Evolutionary conservation across 805 yeast genomes (phyloP).

Genomic region (Osmozyma mogii): DNA sequence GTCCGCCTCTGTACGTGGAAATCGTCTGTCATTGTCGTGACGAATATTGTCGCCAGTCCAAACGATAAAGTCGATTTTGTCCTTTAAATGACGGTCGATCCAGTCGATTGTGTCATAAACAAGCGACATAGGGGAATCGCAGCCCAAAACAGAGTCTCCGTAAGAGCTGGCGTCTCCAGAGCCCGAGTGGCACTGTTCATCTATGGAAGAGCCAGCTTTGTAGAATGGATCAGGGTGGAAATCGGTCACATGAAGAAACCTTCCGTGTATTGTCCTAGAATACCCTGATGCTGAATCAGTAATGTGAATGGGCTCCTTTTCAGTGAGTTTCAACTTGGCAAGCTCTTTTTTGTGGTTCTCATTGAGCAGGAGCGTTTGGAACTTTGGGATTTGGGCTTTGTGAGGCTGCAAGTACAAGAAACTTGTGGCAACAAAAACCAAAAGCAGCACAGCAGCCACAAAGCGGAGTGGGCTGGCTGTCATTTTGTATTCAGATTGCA

Average conservation of each 20-base stretch:
- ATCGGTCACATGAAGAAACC: constrained; percentile 82
- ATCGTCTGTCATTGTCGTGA: constrained; percentile 70
- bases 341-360: no score
- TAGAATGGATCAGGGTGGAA: constrained; percentile 77
- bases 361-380: no score
- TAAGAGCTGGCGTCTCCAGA: constrained; percentile 51
- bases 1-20: constrained; percentile 66
- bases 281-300: no score
- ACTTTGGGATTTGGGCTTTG: no score
- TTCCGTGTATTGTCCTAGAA: constrained; percentile 59
- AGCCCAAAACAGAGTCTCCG: constrained; percentile 71
- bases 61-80: constrained; percentile 74
- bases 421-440: no score
- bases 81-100: constrained; percentile 56
- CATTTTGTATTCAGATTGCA: no score
- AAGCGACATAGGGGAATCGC: constrained; percentile 64
- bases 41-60: constrained; percentile 91
- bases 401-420: no score
- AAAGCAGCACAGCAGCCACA: no score
- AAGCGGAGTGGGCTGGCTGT: no score
- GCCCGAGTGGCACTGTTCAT: constrained; percentile 51
- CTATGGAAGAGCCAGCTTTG: constrained; percentile 41
- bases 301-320: no score
- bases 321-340: no score
- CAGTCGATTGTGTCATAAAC: constrained; percentile 59